Evolutionary conservation across 176 grass and related monocot genomes (phyloP).

Genomic region (Echinochloa phyllopogon): DNA sequence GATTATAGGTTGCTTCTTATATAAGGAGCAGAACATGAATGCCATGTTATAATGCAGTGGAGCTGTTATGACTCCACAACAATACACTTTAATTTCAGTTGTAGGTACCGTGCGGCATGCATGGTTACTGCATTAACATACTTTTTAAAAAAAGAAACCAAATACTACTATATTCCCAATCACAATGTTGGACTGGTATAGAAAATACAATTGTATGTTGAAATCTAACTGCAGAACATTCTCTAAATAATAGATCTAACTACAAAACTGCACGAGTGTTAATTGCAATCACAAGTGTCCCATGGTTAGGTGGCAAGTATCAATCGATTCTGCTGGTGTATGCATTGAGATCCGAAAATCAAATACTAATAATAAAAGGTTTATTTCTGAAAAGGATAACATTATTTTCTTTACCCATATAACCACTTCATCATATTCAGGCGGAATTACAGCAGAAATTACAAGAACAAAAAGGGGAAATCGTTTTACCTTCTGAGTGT

Average conservation of each 20-base stretch:
- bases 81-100: too few relatives aligned
- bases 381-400: not conserved
- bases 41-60: too few relatives aligned
- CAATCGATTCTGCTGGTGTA: not conserved
- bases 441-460: not conserved
- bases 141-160: too few relatives aligned
- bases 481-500: constrained; percentile 30
- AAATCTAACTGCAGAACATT: too few relatives aligned
- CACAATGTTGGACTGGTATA: too few relatives aligned
- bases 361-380: not conserved
- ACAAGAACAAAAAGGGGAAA: not conserved
- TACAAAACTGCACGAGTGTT: not conserved
- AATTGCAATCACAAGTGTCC: not conserved
- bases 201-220: too few relatives aligned
- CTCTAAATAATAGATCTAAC: not conserved
- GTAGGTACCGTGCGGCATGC: too few relatives aligned
- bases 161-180: too few relatives aligned
- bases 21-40: too few relatives aligned
- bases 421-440: not conserved
- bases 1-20: too few relatives aligned
- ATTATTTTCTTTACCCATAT: not conserved
- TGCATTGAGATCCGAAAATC: not conserved
- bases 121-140: too few relatives aligned
- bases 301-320: not conserved
- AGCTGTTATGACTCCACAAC: too few relatives aligned